Base-by-base conservation (phyloP, 192 early-diverging fungal species). In the Backusella macrospora region DNA sequence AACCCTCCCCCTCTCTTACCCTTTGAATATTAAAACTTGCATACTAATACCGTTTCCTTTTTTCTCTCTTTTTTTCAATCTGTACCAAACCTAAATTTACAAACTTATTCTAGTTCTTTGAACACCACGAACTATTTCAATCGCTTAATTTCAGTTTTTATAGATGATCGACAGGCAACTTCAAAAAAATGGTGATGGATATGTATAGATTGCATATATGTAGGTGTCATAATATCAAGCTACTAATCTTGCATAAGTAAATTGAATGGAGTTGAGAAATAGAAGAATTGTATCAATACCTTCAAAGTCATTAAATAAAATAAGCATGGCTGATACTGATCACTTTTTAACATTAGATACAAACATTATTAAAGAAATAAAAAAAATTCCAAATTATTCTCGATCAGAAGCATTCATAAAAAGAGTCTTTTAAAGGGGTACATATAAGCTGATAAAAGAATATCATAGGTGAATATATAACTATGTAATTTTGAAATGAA, bases 11-110 rank as follows among this genome's bases (percentile, higher is more conserved):
- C n/a, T n/a, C n/a, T n/a, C n/a, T n/a, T n/a, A n/a, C n/a, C n/a
- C n/a, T n/a, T n/a, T n/a, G n/a, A n/a, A 55, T 55, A 23, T 55
- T 55, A 21, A 55, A 21, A 55, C 49, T 21, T n/a, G 49, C 49
- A 21, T 55, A 21, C 49, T 21, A 21, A 21, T 12, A 55, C 23
- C 1, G 49, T 55, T 23, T 55, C 49, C 49, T 55, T 55, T 7
- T 9, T n/a, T n/a, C n/a, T 21, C n/a, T n/a, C n/a, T 55, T n/a
- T 21, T 23, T 55, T 55, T 55, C 49, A 0, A 23, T 55, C 49
- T 9, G 23, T 21, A 23, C 23, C 49, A 55, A 55, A 55, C 10
- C 49, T 21, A 10, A 55, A 55, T 21, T 55, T 55, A 23, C 23
- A 55, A 55, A 21, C 49, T 21, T 21, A 21, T 21, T 21, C 49